Evolutionary conservation across 2,329 filamentous ascomycete species (phyloP), one percentile per base, ranked within the genome.

Genomic region (Aspergillus melleus): DNA sequence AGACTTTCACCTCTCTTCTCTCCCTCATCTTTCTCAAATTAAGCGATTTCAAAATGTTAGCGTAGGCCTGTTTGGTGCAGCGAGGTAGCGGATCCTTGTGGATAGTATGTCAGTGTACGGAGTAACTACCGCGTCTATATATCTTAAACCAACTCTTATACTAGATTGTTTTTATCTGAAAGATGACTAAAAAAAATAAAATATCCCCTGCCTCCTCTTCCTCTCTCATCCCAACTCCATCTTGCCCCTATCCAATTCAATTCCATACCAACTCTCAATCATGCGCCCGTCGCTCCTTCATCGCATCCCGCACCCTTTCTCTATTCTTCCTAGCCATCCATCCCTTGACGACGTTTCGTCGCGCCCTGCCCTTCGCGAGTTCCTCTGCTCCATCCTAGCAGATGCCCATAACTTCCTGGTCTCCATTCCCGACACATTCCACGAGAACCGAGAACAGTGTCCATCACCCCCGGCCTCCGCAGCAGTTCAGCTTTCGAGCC

Each of bases 381-480:
- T 74, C 57, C 59, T 72, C 20, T 54, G 51, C 39, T 54, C 66
- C 20, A 59, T 65, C 14, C 66, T 76, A 14, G 59, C 62, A 46
- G 70, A 76, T 67, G 68, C 73, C 42, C 57, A 70, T 12, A 58
- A 63, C 24, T 65, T 74, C 52, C 62, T 74, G 52, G 55, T 58
- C 12, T 68, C 71, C 16, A 65, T 74, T 57, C 71, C 69, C 0
- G 55, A 66, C 6, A 68, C 64, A 29, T 72, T 76, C 61, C 65
- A 63, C 12, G 26, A 55, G 20, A 61, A 74, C 30, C 60, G 59
- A 24, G 75, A 72, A 62, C 63, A 55, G 6, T 71, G 68, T 47
- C 47, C 61, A 6, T 74, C 74, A 2, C 54, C 66, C 2, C 72
- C 74, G 1, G 67, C 74, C 16, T 62, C 57, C 14, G 69, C 74